Conservation (phyloP, 352 stramenopile species). For the Albugo laibachii region DNA sequence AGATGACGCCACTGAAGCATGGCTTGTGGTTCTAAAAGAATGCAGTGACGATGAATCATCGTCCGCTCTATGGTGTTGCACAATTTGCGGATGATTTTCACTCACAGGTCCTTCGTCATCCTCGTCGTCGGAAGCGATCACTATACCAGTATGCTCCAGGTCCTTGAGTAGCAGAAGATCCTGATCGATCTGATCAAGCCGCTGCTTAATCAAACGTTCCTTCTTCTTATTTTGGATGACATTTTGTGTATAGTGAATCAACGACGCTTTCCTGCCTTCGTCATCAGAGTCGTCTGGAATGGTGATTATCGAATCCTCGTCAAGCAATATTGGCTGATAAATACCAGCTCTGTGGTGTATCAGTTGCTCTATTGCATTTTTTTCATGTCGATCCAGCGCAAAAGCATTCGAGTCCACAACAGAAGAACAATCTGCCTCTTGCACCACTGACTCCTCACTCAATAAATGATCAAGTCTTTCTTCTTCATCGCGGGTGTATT, state of each 20-base stretch:
- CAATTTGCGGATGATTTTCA: no score
- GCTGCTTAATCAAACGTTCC: conserved; percentile 20
- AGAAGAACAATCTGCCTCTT: not conserved
- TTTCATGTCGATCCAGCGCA: conserved; percentile 15
- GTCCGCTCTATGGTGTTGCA: no score
- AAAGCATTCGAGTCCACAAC: conserved; percentile 14
- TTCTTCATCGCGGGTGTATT: conserved; percentile 38
- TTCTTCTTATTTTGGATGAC: conserved; percentile 23
- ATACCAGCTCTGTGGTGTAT: conserved; percentile 15
- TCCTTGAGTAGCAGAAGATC: conserved; percentile 31
- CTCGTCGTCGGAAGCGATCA: conserved; percentile 24
- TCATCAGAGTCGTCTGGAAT: conserved; percentile 12
- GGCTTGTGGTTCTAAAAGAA: no score
- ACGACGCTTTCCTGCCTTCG: not conserved
- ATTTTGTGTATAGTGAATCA: conserved; percentile 9
- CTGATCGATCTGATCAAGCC: conserved; percentile 27
- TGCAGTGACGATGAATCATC: no score
- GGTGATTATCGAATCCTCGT: not conserved
- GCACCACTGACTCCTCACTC: not conserved
- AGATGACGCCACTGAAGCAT: no score
- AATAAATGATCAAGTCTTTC: conserved; percentile 18
- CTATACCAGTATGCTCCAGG: conserved; percentile 11
- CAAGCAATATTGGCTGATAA: conserved; percentile 14
- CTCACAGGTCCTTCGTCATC: conserved; percentile 1
- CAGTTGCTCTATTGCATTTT: conserved; percentile 25